Conservation (phyloP, 352 stramenopile species). For the Globisporangium echinulatum region DNA sequence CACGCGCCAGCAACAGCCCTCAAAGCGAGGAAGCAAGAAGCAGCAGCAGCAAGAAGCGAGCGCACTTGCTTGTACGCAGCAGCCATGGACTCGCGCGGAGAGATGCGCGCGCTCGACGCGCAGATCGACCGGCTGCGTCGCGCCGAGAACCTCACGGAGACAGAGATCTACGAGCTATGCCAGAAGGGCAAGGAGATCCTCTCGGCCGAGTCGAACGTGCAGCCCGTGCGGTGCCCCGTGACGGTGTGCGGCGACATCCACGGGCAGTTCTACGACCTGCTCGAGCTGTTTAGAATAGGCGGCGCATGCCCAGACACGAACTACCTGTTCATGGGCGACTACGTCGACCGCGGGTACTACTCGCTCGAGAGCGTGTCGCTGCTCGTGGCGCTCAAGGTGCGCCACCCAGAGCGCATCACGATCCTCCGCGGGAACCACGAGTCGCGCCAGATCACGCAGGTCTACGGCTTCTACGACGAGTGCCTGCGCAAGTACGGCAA, state of each 20-base stretch:
- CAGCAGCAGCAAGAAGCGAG: background rate
- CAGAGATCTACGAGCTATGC: slow-evolving; percentile 86
- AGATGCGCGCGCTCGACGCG: slow-evolving; percentile 84
- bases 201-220: slow-evolving; percentile 77
- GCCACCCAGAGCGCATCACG: slow-evolving; percentile 82
- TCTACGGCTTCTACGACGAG: slow-evolving; percentile 68
- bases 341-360: slow-evolving; percentile 87
- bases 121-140: slow-evolving; percentile 79
- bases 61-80: background rate
- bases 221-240: slow-evolving; percentile 80
- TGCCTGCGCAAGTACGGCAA: slow-evolving; percentile 74
- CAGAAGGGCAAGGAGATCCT: slow-evolving; percentile 89
- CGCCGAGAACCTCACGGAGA: slow-evolving; percentile 86
- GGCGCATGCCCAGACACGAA: slow-evolving; percentile 84
- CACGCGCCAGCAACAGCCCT: background rate
- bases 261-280: slow-evolving; percentile 86
- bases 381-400: slow-evolving; percentile 81
- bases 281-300: slow-evolving; percentile 88
- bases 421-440: slow-evolving; percentile 71
- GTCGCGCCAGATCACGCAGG: slow-evolving; percentile 24
- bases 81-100: slow-evolving; percentile 61
- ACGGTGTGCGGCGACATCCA: slow-evolving; percentile 88
- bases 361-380: slow-evolving; percentile 81
- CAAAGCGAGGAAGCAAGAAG: background rate
- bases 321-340: slow-evolving; percentile 90